phyloP scores from a whole-genome alignment of 2,329 filamentous ascomycete species.

The Venturia asperata region DNA sequence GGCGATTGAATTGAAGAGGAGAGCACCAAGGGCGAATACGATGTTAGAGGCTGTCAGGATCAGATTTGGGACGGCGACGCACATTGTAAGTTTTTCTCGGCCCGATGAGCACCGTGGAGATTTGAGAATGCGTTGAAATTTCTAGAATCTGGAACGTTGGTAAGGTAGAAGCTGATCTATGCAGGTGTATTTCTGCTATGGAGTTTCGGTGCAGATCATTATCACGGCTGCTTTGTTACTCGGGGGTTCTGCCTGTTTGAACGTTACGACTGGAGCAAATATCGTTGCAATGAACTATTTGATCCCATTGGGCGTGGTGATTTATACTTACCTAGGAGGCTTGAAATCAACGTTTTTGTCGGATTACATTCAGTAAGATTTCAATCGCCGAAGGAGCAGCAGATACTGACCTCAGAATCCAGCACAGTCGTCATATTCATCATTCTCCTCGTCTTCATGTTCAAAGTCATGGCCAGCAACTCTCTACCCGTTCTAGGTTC shows the following conservation, averaged over 20 bases:
- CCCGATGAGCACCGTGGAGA: too few species aligned
- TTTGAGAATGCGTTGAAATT: too few species aligned
- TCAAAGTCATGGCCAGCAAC: conserved; percentile 14
- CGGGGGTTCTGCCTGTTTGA: conserved; percentile 8
- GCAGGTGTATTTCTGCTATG: conserved; percentile 9
- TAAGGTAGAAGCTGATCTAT: neutral
- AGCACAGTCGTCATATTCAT: conserved; percentile 17
- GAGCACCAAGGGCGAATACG: conserved; percentile 14
- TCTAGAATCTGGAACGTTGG: too few species aligned
- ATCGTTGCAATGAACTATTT: conserved; percentile 14
- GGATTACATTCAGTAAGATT: conserved; percentile 6
- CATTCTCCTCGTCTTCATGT: conserved; percentile 18
- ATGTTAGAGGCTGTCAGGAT: conserved; percentile 6
- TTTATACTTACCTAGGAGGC: conserved; percentile 14
- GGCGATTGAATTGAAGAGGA: conserved; percentile 13
- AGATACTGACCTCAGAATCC: neutral
- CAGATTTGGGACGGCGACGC: conserved; percentile 10
- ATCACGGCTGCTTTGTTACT: conserved; percentile 15
- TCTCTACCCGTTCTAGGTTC: conserved; percentile 16
- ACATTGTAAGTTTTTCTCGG: neutral
- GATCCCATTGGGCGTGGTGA: conserved; percentile 11
- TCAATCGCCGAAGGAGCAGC: neutral
- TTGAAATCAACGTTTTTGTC: conserved; percentile 7
- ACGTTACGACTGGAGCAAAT: conserved; percentile 8
- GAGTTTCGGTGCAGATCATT: conserved; percentile 13